Conservation (phyloP, 257 asterid genomes). For the Agastache rugosa region DNA sequence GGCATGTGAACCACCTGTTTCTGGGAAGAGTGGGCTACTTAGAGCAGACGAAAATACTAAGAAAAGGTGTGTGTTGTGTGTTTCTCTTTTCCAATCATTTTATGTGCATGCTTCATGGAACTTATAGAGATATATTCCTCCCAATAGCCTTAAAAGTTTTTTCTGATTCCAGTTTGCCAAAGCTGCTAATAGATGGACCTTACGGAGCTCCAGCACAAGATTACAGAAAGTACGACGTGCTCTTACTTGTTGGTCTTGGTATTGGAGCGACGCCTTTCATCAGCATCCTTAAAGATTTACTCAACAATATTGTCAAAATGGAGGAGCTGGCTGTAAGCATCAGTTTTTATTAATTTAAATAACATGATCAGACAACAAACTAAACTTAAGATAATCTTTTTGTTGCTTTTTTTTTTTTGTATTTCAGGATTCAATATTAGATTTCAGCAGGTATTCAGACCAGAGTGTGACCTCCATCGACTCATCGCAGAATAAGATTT, state of each 20-base stretch:
- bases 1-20: constrained; percentile 78
- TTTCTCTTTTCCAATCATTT: background rate
- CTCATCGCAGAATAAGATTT: constrained; percentile 51
- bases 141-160: constrained; percentile 23
- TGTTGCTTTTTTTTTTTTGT: background rate
- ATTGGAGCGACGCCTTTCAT: constrained; percentile 97
- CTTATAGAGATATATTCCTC: constrained; percentile 12
- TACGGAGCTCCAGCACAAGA: constrained; percentile 99
- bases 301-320: constrained; percentile 77
- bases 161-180: constrained; percentile 78
- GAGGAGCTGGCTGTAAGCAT: constrained; percentile 84
- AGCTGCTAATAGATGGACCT: constrained; percentile 93
- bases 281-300: constrained; percentile 88
- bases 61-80: constrained; percentile 63
- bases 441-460: constrained; percentile 70
- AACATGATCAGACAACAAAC: background rate
- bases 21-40: constrained; percentile 87
- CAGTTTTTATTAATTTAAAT: background rate
- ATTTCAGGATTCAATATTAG: constrained; percentile 76
- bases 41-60: constrained; percentile 91
- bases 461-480: constrained; percentile 53
- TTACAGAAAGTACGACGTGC: constrained; percentile 78
- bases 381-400: constrained; percentile 11
- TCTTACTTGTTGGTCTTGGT: constrained; percentile 94
- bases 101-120: background rate